Percentiles rank a stretch among this genome's conserved stretches.
Conservation (phyloP, 2,329 filamentous ascomycete genomes). For the Leptographium galeiforme region DNA sequence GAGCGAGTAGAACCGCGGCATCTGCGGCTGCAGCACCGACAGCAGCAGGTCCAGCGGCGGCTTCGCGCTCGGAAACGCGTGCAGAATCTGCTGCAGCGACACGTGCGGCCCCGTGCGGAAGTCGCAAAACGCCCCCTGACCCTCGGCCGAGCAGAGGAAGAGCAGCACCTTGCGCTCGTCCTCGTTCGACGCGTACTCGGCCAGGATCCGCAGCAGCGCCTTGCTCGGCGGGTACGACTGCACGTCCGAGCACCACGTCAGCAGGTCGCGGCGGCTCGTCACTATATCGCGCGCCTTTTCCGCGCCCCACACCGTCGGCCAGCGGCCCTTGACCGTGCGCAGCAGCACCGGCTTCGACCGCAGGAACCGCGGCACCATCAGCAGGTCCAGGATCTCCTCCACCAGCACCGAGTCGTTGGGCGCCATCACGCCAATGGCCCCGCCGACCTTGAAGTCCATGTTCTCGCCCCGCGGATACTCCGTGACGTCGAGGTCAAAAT, state of each 20-base stretch:
- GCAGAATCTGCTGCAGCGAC: conserved; percentile 71
- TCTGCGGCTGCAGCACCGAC: conserved; percentile 69
- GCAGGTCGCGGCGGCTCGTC: conserved; percentile 78
- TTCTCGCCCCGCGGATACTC: conserved; percentile 73
- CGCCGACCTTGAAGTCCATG: conserved; percentile 91
- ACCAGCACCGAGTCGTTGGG: conserved; percentile 69
- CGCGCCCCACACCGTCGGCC: conserved; percentile 97
- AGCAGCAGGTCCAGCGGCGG: conserved; percentile 76
- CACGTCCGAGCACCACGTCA: conserved; percentile 91
- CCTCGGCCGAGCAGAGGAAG: conserved; percentile 79
- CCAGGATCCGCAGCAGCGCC: conserved; percentile 68
- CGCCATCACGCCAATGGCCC: conserved; percentile 84
- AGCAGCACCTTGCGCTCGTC: conserved; percentile 81
- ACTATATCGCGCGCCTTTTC: conserved; percentile 74
- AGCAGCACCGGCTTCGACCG: conserved; percentile 74
- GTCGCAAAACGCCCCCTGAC: conserved; percentile 86
- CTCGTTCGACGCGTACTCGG: conserved; percentile 65
- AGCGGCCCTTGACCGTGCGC: conserved; percentile 68
- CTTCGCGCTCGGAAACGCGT: conserved; percentile 83
- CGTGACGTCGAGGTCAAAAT: conserved; percentile 94
- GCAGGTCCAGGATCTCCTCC: conserved; percentile 69
- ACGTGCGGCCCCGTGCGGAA: conserved; percentile 81
- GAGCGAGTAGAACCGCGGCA: conserved; percentile 97
- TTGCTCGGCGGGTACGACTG: conserved; percentile 90
- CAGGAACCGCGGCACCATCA: conserved; percentile 68